phyloP scores from a whole-genome alignment of 331 rosid genomes.

The Quercus phellos region DNA sequence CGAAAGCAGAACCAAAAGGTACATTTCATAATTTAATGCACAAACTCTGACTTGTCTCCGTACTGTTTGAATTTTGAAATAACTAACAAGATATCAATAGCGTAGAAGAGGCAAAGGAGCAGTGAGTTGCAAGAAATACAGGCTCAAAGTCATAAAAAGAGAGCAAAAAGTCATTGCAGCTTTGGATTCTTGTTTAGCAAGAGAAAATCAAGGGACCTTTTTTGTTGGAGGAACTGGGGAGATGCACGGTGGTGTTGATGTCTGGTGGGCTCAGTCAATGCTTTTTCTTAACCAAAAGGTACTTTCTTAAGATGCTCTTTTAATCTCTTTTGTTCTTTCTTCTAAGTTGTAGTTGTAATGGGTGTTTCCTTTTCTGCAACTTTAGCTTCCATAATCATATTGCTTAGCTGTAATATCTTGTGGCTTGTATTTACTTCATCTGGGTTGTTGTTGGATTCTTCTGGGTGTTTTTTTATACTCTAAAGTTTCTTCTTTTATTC shows the following conservation, averaged over 20 bases:
- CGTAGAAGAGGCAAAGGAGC: background rate
- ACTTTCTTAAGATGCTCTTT: constrained; percentile 23
- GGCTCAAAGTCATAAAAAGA: background rate
- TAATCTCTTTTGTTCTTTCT: constrained; percentile 28
- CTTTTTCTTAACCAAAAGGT: constrained; percentile 51
- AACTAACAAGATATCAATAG: background rate
- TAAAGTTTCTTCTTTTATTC: background rate
- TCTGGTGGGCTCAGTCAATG: constrained; percentile 69
- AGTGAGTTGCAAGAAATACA: constrained; percentile 26
- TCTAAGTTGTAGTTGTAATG: constrained; percentile 32
- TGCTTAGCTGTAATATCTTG: constrained; percentile 35
- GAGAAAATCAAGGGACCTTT: constrained; percentile 32
- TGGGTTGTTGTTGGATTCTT: constrained; percentile 26
- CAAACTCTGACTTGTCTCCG: constrained; percentile 9
- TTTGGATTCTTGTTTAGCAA: constrained; percentile 68
- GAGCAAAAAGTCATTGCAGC: constrained; percentile 27
- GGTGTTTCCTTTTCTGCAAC: constrained; percentile 38
- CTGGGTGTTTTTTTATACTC: constrained; percentile 16
- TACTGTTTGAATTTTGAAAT: constrained; percentile 14
- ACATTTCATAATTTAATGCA: constrained; percentile 49
- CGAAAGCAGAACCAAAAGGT: constrained; percentile 7
- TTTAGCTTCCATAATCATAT: constrained; percentile 26
- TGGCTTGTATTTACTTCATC: constrained; percentile 22
- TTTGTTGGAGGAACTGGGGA: constrained; percentile 38
- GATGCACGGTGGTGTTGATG: constrained; percentile 41